Base-by-base conservation (phyloP, 495 filamentous ascomycete genomes). In the Sphaerosporella brunnea region DNA sequence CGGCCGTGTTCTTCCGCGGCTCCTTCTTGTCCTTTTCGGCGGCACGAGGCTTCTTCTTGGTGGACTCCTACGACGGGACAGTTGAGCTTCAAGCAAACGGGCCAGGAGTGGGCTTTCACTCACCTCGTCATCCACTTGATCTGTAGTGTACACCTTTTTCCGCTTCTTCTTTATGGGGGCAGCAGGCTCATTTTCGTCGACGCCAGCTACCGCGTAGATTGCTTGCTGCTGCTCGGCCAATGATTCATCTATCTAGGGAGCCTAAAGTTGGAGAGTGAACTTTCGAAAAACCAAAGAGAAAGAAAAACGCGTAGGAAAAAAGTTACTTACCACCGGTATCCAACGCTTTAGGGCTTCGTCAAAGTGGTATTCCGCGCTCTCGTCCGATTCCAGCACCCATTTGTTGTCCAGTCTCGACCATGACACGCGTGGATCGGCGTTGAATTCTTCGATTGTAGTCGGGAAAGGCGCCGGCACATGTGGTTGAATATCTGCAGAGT, bases 311-410 rank as follows among this genome's bases (percentile, higher is more conserved):
- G 19, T 19, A 11, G 20, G 18, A 40, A n/a, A 11, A 18, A 21
- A 40, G 10, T 40, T 10, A 56, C 71, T 59, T 71, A 85, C 72
- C 54, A 75, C 71, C 44, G 77, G 76, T 39, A 87, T 71, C 88
- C 88, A 96, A 65, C 82, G 74, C 67, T 75, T 78, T 47, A 80
- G 58, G 10, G 63, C 70, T 9, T 69, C 66, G 62, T 90, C 77
- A 64, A 74, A 95, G 55, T 85, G 80, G 64, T 77, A 94, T 58
- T 95, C 87, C 41, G 74, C 69, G 18, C 84, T 87, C 62, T 87
- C 77, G 13, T 87, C 84, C 21, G 83, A 77, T 46, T 93, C 87
- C 0, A 92, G 73, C 19, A 87, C 74, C 64, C 78, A 86, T 57
- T 82, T 88, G 51, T 76, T 68, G 63, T 86, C 79, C 44, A 82